phyloP scores from a whole-genome alignment of 345 rosid species.

The Arabis alpina region DNA sequence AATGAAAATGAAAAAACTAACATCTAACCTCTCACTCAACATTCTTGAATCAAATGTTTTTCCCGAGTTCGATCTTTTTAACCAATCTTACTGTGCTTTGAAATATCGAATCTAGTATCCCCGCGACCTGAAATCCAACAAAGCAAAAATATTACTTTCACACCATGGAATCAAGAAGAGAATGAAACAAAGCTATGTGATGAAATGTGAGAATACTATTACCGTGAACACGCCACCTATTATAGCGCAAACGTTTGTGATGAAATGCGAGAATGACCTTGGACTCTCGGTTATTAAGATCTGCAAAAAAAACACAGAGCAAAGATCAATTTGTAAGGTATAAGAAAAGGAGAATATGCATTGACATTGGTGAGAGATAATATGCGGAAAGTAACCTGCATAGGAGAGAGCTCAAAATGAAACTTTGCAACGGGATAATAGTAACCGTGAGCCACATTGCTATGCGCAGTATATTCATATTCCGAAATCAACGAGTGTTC shows the following conservation, averaged over 20 bases:
- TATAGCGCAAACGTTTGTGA: constrained; percentile 96
- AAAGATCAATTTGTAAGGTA: not conserved
- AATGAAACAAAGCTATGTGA: constrained; percentile 3
- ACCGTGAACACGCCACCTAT: constrained; percentile 99
- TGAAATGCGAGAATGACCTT: constrained; percentile 87
- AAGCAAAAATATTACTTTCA: not conserved
- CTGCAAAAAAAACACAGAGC: constrained; percentile 47
- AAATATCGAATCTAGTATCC: constrained; percentile 83
- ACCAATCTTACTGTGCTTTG: constrained; percentile 75
- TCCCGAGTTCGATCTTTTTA: constrained; percentile 89
- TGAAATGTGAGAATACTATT: constrained; percentile 25
- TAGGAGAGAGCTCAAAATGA: constrained; percentile 93
- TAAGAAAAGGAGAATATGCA: not conserved
- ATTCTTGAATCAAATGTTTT: constrained; percentile 60
- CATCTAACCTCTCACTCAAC: constrained; percentile 10
- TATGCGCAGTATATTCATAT: constrained; percentile 94
- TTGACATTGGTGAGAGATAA: constrained; percentile 2
- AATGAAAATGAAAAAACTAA: constrained; percentile 3
- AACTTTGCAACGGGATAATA: constrained; percentile 78
- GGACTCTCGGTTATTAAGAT: constrained; percentile 73
- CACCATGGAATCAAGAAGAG: not conserved
- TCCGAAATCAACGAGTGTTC: constrained; percentile 65
- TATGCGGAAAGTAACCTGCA: constrained; percentile 67
- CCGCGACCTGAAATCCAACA: constrained; percentile 73
- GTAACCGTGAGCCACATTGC: constrained; percentile 68